Evolutionary conservation across 208 protist species (phyloP), one percentile per base, ranked within the genome.

Genomic region (Phytomonas francai): DNA sequence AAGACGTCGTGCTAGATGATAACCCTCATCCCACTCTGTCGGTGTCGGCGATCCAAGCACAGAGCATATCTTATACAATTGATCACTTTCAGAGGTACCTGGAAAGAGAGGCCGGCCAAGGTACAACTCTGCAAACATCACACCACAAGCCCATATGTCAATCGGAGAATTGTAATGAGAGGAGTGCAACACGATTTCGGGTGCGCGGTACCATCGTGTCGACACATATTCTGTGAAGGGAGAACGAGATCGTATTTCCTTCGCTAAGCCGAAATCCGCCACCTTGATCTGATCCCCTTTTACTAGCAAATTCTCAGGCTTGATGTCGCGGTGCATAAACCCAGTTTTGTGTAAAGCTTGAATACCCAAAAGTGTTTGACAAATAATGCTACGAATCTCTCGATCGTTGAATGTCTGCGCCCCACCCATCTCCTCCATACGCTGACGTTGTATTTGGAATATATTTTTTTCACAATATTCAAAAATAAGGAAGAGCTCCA

Each of bases 181-280:
- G 39, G 98, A 97, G 59, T 97, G 98, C 9, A 99, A 83, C 33
- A 99, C 85, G 67, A 98, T 96, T 79, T 99, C 98, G 3, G 98
- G 98, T 5, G 98, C 91, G 29, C 98, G 88, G 75, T 99, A 98
- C 97, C 98, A 99, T 14, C 98, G 89, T 3, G 98, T 99, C 28
- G 95, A 98, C 56, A 99, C 98, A 80, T 99, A 99, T 71, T 99
- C 97, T 0, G 97, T 98, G 80, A 98, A 98, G 0, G 97, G 97
- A 59, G 94, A 94, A 36, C 97, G 89, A 5, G 94, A 97, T 58
- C 98, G 93, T 56, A 98, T 99, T 39, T 97, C 96, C 64, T 97
- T 93, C 30, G 94, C 97, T 2, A 94, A 75, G 7, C 98, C 98
- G 76, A 99, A 99, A 80, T 99, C 98, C 0, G 97, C 97, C 11